Base-by-base conservation (phyloP, 257 asterid species). In the Solanum lycopersicoides region DNA sequence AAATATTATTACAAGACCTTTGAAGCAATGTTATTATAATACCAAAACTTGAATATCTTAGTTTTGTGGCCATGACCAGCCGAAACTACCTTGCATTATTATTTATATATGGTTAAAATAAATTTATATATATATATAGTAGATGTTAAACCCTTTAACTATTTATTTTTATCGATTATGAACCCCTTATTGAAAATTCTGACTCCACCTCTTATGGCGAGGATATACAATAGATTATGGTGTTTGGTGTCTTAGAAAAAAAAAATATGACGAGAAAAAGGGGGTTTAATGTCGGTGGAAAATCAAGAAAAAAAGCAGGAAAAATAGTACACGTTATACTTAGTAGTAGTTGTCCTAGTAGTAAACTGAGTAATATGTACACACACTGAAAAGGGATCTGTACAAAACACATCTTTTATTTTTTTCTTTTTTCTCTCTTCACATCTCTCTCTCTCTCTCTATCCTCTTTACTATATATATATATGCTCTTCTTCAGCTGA, bases 361-460 rank as follows among this genome's bases (percentile, higher is more conserved):
- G 84, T 80, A 80, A 28, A 80, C 85, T 18, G 85, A 80, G 85
- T 80, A 80, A 80, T 80, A 80, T 50, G 69, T 30, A 47, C 69
- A 50, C 68, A 47, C 69, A 80, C 85, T 80, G 85, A 80, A 80
- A 80, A 47, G 68, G 85, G 85, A 30, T 80, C 85, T 80, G 85
- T 80, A 80, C 44, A 50, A 50, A 30, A 80, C 34, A 30, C 50
- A 35, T 35, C 30, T 73, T 20, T 37, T 20, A 9, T 77, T 42
- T 53, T 77, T 42, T 76, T 7, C 23, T 21, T 21, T 20, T 21
- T 12, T 21, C 25, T 12, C 56, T 75, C 20, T 75, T 12, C 59
- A 4, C 60, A 76, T 60, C 13, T 50, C 60, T 63, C 68, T 50
- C 59, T 60, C 66, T 20, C 35, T 79, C 41, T 79, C 42, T 44